Conservation (phyloP, 768 basidiomycete species). For the Termitomyces sp. region DNA sequence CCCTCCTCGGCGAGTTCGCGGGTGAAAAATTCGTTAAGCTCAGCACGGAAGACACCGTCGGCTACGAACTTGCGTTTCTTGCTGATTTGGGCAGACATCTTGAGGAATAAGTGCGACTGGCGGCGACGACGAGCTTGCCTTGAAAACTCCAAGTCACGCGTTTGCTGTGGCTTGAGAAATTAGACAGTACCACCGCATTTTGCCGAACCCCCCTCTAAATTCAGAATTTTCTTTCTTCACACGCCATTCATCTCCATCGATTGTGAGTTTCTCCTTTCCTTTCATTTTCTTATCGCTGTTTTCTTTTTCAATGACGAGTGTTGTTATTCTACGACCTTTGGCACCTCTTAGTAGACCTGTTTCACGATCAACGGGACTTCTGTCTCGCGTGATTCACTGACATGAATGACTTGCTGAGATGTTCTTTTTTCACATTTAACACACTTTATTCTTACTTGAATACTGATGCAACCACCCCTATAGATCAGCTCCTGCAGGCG, state of each 20-base stretch:
- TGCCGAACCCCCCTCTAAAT: constrained; percentile 17
- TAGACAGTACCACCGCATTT: constrained; percentile 22
- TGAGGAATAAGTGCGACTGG: constrained; percentile 18
- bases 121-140: constrained; percentile 7
- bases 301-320: constrained; percentile 65
- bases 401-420: constrained; percentile 83
- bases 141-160: constrained; percentile 9
- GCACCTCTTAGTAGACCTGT: constrained; percentile 92
- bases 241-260: background rate
- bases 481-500: background rate
- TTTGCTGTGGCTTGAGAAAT: constrained; percentile 20
- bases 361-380: constrained; percentile 26
- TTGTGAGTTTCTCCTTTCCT: constrained; percentile 7
- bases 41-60: constrained; percentile 98
- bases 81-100: constrained; percentile 86
- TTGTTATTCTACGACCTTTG: constrained; percentile 69
- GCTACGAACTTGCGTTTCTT: constrained; percentile 99
- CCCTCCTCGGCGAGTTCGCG: constrained; percentile 98
- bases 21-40: constrained; percentile 98
- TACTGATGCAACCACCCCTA: background rate
- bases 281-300: constrained; percentile 1
- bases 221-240: background rate
- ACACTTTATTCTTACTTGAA: background rate
- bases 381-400: constrained; percentile 58
- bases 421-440: constrained; percentile 18